A percentile compares a stretch with the other conserved stretches of the same genome.
These are phyloP conservation scores for Bjerkandera adusta DNA, from an alignment of 1,284 basidiomycete genomes.

Conservation along the genomic window DNA sequence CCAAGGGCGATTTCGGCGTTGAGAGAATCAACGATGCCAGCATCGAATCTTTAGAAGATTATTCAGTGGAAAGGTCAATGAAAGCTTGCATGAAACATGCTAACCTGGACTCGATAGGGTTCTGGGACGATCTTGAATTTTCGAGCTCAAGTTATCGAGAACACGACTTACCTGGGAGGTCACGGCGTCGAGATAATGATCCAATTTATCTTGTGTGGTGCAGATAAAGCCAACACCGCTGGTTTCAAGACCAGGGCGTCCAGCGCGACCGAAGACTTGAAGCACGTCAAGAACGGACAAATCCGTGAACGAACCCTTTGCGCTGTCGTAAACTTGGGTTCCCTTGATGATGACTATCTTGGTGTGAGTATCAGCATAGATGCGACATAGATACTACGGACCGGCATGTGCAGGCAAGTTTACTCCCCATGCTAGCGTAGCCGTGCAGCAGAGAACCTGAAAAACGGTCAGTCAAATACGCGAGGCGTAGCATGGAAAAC, in stretches of 20 bases:
- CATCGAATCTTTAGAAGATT: slow-evolving; percentile 63
- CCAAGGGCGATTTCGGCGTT: slow-evolving; percentile 97
- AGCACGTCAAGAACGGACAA: slow-evolving; percentile 95
- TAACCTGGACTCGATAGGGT: slow-evolving; percentile 95
- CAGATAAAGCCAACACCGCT: slow-evolving; percentile 98
- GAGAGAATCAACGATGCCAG: slow-evolving; percentile 87
- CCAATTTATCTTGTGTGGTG: slow-evolving; percentile 90
- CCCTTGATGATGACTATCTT: slow-evolving; percentile 93
- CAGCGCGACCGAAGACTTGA: slow-evolving; percentile 97
- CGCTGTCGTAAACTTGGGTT: slow-evolving; percentile 93
- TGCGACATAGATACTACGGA: slow-evolving; percentile 28
- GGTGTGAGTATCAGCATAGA: background rate
- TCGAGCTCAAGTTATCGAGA: too few relatives aligned
- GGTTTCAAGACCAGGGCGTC: slow-evolving; percentile 92
- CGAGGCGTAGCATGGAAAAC: background rate
- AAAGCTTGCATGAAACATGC: slow-evolving; percentile 26
- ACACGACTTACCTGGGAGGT: slow-evolving; percentile 74
- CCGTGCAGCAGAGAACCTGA: slow-evolving; percentile 96
- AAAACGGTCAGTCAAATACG: slow-evolving; percentile 12
- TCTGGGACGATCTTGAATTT: slow-evolving; percentile 45
- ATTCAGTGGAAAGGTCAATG: background rate
- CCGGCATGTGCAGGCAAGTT: slow-evolving; percentile 98
- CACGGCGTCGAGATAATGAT: slow-evolving; percentile 89
- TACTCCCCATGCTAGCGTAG: slow-evolving; percentile 99
- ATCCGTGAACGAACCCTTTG: slow-evolving; percentile 88